Base-by-base conservation (phyloP, 768 basidiomycete genomes). In the Suillus alpinus region DNA sequence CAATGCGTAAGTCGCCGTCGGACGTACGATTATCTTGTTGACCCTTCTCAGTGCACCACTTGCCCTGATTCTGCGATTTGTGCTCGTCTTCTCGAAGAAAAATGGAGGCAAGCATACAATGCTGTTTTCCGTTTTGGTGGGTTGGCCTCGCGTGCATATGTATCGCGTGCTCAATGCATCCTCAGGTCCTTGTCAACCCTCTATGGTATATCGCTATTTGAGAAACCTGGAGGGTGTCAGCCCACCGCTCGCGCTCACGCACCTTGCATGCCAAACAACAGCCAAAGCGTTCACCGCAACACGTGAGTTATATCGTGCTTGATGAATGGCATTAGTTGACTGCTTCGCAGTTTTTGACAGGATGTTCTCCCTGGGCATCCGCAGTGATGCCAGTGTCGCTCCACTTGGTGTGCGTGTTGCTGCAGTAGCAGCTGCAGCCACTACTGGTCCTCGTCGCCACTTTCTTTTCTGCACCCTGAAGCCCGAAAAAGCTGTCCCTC, bases 121-220 rank as follows among this genome's bases (percentile, higher is more conserved):
- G 85, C 92, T 20, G 88, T 94, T 8, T 92, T 93, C 71, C 85
- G 94, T 46, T 95, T 94, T 72, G 94, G 92, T 86, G 20, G 57
- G 66, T 63, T 6, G 23, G 31, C 7, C 16, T 18, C 39, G 26
- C 58, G 20, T 39, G 26, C 37, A 16, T 20, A 44, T 23, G 4
- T 41, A 57, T 20, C 12, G 36, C 57, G 44, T 12, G 23, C 14
- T 41, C 44, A 51, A 26, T 29, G 32, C 14, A 2, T 49, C 14
- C 39, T 20, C 56, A 91, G 88, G 90, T 6, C 91, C 91, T 2
- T 91, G 89, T 60, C 92, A 93, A 76, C 92, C 93, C 1, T 92
- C 90, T 36, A 94, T 95, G 89, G 91, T 94, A 26, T 95, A 88
- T 70, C 90, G 95, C 32, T 96, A 94, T 76, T 83, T 96, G 39